These are phyloP conservation scores for Carallia pectinifolia DNA, from an alignment of 345 rosid species.

Conservation along the genomic window DNA sequence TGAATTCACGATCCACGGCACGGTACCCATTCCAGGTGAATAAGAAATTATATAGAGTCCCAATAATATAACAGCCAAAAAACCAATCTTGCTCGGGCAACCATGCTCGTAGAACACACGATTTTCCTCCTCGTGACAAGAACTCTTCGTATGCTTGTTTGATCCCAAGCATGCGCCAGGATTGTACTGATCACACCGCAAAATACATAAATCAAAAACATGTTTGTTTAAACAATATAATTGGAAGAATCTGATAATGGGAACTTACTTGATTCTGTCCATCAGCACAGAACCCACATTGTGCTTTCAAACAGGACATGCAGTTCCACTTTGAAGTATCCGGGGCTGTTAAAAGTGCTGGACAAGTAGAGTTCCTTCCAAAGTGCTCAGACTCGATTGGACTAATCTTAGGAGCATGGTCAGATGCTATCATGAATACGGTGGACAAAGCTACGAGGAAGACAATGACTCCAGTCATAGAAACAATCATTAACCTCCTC, in stretches of 20 bases:
- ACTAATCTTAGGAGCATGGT: slow-evolving; percentile 52
- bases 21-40: slow-evolving; percentile 91
- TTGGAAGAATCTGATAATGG: too few relatives aligned
- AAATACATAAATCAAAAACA: not conserved
- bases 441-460: slow-evolving; percentile 52
- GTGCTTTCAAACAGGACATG: slow-evolving; percentile 62
- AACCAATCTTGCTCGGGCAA: slow-evolving; percentile 80
- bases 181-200: slow-evolving; percentile 27
- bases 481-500: slow-evolving; percentile 70
- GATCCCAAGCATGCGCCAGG: slow-evolving; percentile 76
- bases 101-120: slow-evolving; percentile 61
- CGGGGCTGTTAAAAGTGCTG: slow-evolving; percentile 27
- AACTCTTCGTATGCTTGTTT: slow-evolving; percentile 25
- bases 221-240: too few relatives aligned
- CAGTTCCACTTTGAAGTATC: slow-evolving; percentile 58
- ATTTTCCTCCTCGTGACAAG: slow-evolving; percentile 35
- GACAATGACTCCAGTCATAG: slow-evolving; percentile 67
- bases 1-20: slow-evolving; percentile 88
- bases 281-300: slow-evolving; percentile 64
- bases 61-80: slow-evolving; percentile 57
- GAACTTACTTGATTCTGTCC: slow-evolving; percentile 34
- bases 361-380: slow-evolving; percentile 65
- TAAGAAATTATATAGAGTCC: slow-evolving; percentile 64
- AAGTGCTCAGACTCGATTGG: slow-evolving; percentile 36
- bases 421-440: slow-evolving; percentile 61